Conservation (phyloP, 108 stramenopile genomes). For the Asterionellopsis glacialis region DNA sequence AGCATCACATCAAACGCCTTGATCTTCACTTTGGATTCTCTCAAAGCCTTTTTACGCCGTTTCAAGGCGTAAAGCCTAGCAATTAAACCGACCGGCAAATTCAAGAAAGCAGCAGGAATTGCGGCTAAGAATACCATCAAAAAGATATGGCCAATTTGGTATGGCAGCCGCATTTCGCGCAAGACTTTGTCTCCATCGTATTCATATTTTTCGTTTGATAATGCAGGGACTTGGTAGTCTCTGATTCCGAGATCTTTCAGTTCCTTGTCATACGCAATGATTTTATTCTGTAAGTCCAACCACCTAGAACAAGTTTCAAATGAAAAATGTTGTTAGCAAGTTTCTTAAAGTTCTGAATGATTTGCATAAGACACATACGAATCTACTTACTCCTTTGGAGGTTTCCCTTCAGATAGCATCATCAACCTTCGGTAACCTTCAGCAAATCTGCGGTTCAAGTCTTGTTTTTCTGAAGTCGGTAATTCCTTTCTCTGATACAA, state of each 20-base stretch:
- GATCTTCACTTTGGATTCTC: slow-evolving; percentile 92
- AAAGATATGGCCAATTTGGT: slow-evolving; percentile 83
- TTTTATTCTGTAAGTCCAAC: slow-evolving; percentile 67
- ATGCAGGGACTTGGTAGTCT: slow-evolving; percentile 87
- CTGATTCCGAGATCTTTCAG: slow-evolving; percentile 83
- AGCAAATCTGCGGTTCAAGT: slow-evolving; percentile 90
- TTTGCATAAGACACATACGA: not conserved
- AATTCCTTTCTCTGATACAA: slow-evolving; percentile 64
- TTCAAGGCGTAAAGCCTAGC: slow-evolving; percentile 78
- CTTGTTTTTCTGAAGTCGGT: slow-evolving; percentile 73
- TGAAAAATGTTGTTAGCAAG: not conserved
- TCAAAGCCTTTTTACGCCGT: slow-evolving; percentile 87
- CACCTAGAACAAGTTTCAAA: slow-evolving; percentile 20
- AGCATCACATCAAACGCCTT: slow-evolving; percentile 92
- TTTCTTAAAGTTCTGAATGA: no score
- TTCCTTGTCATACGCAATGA: slow-evolving; percentile 79
- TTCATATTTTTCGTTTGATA: slow-evolving; percentile 36
- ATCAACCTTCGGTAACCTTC: slow-evolving; percentile 87
- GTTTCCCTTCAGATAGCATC: slow-evolving; percentile 46
- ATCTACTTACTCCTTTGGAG: slow-evolving; percentile 64
- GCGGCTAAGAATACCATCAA: slow-evolving; percentile 75
- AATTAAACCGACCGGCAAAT: slow-evolving; percentile 89
- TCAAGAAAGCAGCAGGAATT: slow-evolving; percentile 84
- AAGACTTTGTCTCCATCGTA: slow-evolving; percentile 60
- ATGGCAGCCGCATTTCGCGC: slow-evolving; percentile 59